Percentiles rank a stretch among this genome's conserved stretches.
Evolutionary conservation across 2,329 filamentous ascomycete species (phyloP).

Genomic region (Talaromyces sp.): DNA sequence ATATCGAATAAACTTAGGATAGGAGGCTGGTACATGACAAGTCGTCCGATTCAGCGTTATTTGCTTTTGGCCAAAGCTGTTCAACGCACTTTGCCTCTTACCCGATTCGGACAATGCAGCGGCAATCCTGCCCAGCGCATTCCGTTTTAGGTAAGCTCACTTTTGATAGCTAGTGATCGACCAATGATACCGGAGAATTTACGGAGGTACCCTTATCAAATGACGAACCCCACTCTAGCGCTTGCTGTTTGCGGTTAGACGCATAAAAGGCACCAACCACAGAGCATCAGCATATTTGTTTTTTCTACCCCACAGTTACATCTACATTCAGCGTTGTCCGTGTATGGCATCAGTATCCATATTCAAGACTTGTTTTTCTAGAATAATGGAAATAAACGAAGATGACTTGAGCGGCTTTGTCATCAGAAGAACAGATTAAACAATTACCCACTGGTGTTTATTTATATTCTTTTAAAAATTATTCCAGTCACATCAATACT

Average conservation of each 20-base stretch:
- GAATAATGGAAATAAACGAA: neutral
- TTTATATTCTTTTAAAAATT: too few species aligned
- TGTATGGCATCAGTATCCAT: neutral
- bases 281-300: neutral
- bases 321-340: neutral
- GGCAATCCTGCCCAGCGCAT: neutral
- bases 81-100: neutral
- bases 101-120: neutral
- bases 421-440: neutral
- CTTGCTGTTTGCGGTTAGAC: neutral
- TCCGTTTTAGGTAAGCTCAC: neutral
- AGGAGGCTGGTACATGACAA: neutral
- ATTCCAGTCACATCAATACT: neutral
- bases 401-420: neutral
- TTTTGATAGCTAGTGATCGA: neutral
- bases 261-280: neutral
- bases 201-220: neutral
- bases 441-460: too few species aligned
- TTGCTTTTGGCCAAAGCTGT: neutral
- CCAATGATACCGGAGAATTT: neutral
- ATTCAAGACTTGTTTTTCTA: neutral
- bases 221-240: neutral
- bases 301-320: neutral
- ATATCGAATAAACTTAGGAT: neutral
- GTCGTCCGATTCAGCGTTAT: neutral